Evolutionary conservation across 2,329 filamentous ascomycete genomes (phyloP), one percentile per base, ranked within the genome.

Genomic region (Colletotrichum spaethianum): DNA sequence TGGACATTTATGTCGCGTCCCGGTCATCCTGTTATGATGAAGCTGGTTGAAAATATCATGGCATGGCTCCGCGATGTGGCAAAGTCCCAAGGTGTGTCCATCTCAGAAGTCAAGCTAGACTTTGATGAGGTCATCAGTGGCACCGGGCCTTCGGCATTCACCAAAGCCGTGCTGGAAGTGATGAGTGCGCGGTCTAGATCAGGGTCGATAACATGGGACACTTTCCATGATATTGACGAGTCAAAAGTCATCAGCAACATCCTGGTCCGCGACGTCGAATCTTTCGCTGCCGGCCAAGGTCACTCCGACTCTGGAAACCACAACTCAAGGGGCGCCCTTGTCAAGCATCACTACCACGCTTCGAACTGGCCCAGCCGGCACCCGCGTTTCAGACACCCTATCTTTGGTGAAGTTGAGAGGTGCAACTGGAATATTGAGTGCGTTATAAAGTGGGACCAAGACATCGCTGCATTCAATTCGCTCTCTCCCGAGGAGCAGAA

Each of bases 1-100:
- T 94, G 92, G 92, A 93, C 92, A 0, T 93, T 93, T 76, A 91
- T 93, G 83, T 89, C 89, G 75, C 92, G 93, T 77, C 91, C 92
- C 0, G 83, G 86, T 23, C 86, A 91, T 33, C 90, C 91, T 1
- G 90, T 93, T 67, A 93, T 94, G 90, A 84, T 93, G 79, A 83
- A 84, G 40, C 85, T 94, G 4, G 88, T 93, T 57, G 90, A 93
- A 78, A 89, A 91, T 76, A 93, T 93, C 78, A 87, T 93, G 80
- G 78, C 82, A 1, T 93, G 91, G 92, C 84, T 93, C 61, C 86
- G 88, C 36, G 86, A 85, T 0, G 85, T 93, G 3, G 87, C 91
- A 2, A 82, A 82, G 60, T 79, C 89, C 72, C 92, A 94, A 77
- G 85, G 85, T 3, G 88, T 89, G 4, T 79, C 88, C 0, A 86